Base-by-base conservation (phyloP, 805 yeast species). In the Metschnikowia sp. region DNA sequence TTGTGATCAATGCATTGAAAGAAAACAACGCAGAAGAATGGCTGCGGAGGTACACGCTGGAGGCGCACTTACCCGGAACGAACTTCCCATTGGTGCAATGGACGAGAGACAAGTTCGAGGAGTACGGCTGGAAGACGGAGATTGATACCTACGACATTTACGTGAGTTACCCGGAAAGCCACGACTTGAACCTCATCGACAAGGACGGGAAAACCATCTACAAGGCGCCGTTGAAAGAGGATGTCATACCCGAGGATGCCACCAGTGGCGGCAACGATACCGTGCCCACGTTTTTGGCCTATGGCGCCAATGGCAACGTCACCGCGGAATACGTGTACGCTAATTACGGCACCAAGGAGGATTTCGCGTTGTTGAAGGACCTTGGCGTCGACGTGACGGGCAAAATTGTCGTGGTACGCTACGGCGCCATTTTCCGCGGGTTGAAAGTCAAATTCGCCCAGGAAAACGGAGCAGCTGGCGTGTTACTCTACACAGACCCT, bases 401-500 rank as follows among this genome's bases (percentile, higher is more conserved):
- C n/a, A 82, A 79, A 49, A 80, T 86, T 31, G 88, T 76, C 39
- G 72, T 86, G 12, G 73, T 78, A 5, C 69, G 88, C 51, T 73
- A 74, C 42, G 84, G 82, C 9, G 63, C 61, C 8, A 61, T 80
- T 13, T 72, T 76, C 45, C 68, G 80, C 31, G 84, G 88, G 4
- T 60, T 81, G 36, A 80, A 83, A 58, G 75, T 84, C 11, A 73
- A 75, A 53, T 75, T 80, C 62, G 88, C 91, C 10, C 82, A 83
- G 56, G 64, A 70, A 2, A 56, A 69, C 44, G 90, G 90, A 2
- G 88, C 87, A 6, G 56, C 71, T 30, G 90, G 84, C 12, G 85
- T 81, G 2, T 62, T 84, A 32, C 54, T 83, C 22, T 86, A 82
- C 61, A 70, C 86, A 2, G 94, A 86, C 54, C 89, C 91, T 8